Conservation (phyloP, 805 yeast genomes). For the Cyberlindnera nakhonratchasimensis region DNA sequence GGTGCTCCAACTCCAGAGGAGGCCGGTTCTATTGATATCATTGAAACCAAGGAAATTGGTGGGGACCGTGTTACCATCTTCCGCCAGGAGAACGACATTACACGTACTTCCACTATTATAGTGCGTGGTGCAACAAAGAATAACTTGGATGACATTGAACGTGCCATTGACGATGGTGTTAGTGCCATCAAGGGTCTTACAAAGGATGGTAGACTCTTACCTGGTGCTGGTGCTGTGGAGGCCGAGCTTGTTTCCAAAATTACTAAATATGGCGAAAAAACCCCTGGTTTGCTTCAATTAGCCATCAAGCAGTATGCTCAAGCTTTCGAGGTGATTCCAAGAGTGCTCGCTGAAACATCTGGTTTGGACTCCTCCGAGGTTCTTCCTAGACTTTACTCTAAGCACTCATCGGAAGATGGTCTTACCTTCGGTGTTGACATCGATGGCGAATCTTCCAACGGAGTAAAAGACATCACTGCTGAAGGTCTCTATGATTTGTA, state of each 20-base stretch:
- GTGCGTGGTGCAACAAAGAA: conserved; percentile 96
- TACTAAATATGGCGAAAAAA: conserved; percentile 83
- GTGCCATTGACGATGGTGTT: conserved; percentile 97
- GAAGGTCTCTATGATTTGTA: conserved; percentile 76
- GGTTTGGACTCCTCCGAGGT: conserved; percentile 89
- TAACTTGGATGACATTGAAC: conserved; percentile 88
- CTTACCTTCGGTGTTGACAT: conserved; percentile 65
- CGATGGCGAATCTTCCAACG: conserved; percentile 66
- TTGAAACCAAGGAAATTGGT: conserved; percentile 92
- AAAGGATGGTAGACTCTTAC: conserved; percentile 74
- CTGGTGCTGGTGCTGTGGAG: conserved; percentile 97
- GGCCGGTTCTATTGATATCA: conserved; percentile 81
- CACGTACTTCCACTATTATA: conserved; percentile 89
- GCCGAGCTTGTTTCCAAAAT: conserved; percentile 79
- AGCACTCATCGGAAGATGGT: conserved; percentile 56
- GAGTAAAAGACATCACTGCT: conserved; percentile 65
- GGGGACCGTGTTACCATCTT: conserved; percentile 96
- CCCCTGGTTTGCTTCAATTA: conserved; percentile 88
- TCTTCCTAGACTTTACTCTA: conserved; percentile 84
- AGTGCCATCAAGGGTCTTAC: conserved; percentile 85
- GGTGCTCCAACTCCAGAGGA: conserved; percentile 97
- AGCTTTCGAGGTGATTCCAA: conserved; percentile 92
- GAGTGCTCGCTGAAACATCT: conserved; percentile 89
- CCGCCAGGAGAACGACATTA: conserved; percentile 61
- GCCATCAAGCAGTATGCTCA: conserved; percentile 93